These are phyloP conservation scores for Dendrobium nobile DNA, from an alignment of 106 monocot genomes.

Conservation along the genomic window DNA sequence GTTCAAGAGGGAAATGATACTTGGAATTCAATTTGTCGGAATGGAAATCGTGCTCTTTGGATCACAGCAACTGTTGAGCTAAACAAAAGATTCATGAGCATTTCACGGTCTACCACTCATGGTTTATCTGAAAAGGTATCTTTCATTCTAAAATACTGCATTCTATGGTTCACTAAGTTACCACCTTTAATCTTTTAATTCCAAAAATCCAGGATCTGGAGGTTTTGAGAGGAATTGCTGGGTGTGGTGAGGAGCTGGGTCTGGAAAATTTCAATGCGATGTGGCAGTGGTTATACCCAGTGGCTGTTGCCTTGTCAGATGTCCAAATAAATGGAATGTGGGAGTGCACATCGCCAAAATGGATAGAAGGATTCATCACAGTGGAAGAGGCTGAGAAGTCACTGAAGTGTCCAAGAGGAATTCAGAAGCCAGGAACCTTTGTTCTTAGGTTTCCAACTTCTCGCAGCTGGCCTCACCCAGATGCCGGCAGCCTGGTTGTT, in stretches of 20 bases:
- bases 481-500: constrained; percentile 82
- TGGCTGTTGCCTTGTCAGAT: constrained; percentile 61
- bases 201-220: constrained; percentile 60
- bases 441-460: constrained; percentile 87
- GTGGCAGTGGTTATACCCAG: constrained; percentile 91
- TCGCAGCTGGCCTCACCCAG: constrained; percentile 99
- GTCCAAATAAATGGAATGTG: constrained; percentile 49
- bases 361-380: constrained; percentile 92
- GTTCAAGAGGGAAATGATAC: constrained; percentile 45
- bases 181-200: background rate
- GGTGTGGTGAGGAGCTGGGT: constrained; percentile 62
- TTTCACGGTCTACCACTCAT: constrained; percentile 44
- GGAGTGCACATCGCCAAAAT: constrained; percentile 57
- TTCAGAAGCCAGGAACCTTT: constrained; percentile 69
- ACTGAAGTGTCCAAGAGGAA: constrained; percentile 35
- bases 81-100: constrained; percentile 68
- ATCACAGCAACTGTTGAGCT: constrained; percentile 59
- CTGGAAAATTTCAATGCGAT: constrained; percentile 64
- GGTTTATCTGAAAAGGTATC: constrained; percentile 72
- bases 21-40: constrained; percentile 62
- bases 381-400: constrained; percentile 77
- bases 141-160: background rate
- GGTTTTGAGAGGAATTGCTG: constrained; percentile 67
- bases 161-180: background rate
- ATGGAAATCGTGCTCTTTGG: constrained; percentile 59